phyloP scores from a whole-genome alignment of 176 grass and related monocot species.

The Oryza glaberrima region DNA sequence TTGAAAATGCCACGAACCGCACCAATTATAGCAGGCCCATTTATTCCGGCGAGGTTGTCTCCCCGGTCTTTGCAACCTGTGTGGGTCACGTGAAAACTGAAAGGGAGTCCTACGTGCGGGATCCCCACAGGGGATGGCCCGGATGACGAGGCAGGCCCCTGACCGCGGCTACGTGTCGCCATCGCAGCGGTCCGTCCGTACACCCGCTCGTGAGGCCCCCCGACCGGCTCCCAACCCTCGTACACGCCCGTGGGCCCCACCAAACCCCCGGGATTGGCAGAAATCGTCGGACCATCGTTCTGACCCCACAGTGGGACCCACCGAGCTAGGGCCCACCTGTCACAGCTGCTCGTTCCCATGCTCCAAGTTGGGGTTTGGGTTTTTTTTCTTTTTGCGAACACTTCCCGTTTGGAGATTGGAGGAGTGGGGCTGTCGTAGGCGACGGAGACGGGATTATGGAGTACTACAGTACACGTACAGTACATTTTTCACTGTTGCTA shows the following conservation, averaged over 20 bases:
- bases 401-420: no score
- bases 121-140: not conserved
- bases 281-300: no score
- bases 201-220: not conserved
- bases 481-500: no score
- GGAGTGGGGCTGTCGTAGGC: no score
- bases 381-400: no score
- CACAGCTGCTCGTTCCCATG: no score
- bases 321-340: not conserved
- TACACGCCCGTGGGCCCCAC: conserved; percentile 20
- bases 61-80: not conserved
- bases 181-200: conserved; percentile 25
- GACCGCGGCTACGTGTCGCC: conserved; percentile 16
- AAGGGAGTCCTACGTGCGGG: not conserved
- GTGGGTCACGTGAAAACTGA: conserved; percentile 12
- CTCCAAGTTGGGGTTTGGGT: no score
- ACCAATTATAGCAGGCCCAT: not conserved
- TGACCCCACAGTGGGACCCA: no score
- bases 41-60: conserved; percentile 8
- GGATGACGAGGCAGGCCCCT: not conserved
- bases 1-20: not conserved
- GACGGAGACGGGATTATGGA: no score
- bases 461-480: no score
- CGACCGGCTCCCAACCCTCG: conserved; percentile 27
- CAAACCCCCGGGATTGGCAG: conserved; percentile 12